Conservation (phyloP, 345 rosid species). For the Hirschfeldia incana region DNA sequence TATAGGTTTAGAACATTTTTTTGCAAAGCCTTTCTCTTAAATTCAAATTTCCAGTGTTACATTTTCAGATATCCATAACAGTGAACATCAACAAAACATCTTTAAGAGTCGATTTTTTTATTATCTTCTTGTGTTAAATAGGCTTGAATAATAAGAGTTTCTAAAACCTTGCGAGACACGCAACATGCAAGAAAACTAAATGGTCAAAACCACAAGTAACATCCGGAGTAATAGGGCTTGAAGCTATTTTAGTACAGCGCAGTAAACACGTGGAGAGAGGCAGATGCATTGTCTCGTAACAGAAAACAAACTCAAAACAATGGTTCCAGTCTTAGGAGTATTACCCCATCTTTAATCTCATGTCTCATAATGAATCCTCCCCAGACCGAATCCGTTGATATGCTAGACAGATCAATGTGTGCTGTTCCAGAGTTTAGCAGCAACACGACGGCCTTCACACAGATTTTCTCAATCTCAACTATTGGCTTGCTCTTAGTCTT, state of each 20-base stretch:
- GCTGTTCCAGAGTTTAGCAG: slow-evolving; percentile 31
- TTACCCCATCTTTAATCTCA: slow-evolving; percentile 11
- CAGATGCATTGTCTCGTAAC: slow-evolving; percentile 39
- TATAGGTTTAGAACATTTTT: slow-evolving; percentile 34
- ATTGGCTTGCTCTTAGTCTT: slow-evolving; percentile 71
- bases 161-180: slow-evolving; percentile 1
- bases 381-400: neutral
- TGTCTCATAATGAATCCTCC: slow-evolving; percentile 24
- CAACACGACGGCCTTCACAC: slow-evolving; percentile 44
- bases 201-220: slow-evolving; percentile 31
- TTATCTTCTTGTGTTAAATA: neutral
- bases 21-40: slow-evolving; percentile 16
- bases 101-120: neutral
- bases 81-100: neutral
- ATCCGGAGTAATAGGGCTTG: slow-evolving; percentile 26
- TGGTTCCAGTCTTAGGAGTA: slow-evolving; percentile 14
- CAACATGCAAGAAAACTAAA: slow-evolving; percentile 9
- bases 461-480: slow-evolving; percentile 61
- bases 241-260: slow-evolving; percentile 29
- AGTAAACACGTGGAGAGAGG: slow-evolving; percentile 34
- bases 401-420: slow-evolving; percentile 37
- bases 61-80: slow-evolving; percentile 7
- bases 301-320: slow-evolving; percentile 32
- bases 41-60: neutral
- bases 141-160: neutral